phyloP scores from a whole-genome alignment of 2,329 filamentous ascomycete genomes.

The Alternaria consortialis region DNA sequence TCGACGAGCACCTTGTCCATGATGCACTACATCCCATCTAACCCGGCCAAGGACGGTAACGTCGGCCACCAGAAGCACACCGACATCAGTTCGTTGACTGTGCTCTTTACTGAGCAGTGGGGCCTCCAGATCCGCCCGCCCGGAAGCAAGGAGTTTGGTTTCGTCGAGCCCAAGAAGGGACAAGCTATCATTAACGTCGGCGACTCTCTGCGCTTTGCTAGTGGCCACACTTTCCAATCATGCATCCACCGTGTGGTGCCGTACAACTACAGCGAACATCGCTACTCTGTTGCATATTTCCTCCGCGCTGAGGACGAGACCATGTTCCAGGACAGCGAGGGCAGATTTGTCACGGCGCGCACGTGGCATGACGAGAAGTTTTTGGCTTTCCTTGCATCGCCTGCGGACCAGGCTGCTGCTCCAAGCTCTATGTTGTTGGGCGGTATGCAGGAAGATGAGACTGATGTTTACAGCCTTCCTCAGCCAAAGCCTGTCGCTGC shows the following conservation, averaged over 20 bases:
- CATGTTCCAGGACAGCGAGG: slow-evolving; percentile 65
- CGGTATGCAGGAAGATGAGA: slow-evolving; percentile 16
- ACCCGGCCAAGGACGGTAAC: slow-evolving; percentile 30
- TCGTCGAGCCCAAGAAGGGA: slow-evolving; percentile 61
- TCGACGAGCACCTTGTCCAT: slow-evolving; percentile 44
- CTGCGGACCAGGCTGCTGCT: slow-evolving; percentile 14
- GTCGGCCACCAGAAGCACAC: slow-evolving; percentile 46
- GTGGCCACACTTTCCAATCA: slow-evolving; percentile 63
- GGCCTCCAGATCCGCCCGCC: slow-evolving; percentile 66
- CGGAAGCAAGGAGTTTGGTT: slow-evolving; percentile 52
- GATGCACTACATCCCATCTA: slow-evolving; percentile 47
- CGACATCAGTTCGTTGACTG: slow-evolving; percentile 43
- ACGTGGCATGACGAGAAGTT: slow-evolving; percentile 49
- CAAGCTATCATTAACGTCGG: slow-evolving; percentile 67
- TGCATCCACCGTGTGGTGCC: slow-evolving; percentile 68
- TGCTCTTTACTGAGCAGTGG: slow-evolving; percentile 63
- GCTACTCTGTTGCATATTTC: slow-evolving; percentile 69
- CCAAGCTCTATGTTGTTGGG: slow-evolving; percentile 15
- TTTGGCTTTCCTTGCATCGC: slow-evolving; percentile 36
- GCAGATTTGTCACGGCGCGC: slow-evolving; percentile 62
- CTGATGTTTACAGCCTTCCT: slow-evolving; percentile 7
- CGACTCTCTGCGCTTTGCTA: slow-evolving; percentile 66
- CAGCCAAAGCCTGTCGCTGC: slow-evolving; percentile 1
- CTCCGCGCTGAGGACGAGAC: slow-evolving; percentile 65
- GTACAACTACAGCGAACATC: slow-evolving; percentile 61